Conservation (phyloP, 73 alveolate genomes). For the Stentor coeruleus region DNA sequence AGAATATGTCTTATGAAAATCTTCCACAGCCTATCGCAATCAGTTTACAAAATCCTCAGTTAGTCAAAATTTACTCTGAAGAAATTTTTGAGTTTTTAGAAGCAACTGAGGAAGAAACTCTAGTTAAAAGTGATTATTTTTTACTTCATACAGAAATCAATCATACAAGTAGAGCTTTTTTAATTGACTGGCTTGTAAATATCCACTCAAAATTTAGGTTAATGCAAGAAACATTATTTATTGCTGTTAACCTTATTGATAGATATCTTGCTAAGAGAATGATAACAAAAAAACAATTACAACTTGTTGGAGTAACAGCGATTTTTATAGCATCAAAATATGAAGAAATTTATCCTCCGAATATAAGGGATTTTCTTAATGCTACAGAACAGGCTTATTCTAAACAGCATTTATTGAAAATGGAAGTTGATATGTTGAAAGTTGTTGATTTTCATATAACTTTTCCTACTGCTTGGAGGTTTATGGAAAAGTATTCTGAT, state of each 20-base stretch:
- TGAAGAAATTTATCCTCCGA: neutral
- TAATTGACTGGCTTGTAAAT: neutral
- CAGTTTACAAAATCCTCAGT: constrained; percentile 42
- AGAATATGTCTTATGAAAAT: no score
- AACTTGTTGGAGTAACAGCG: neutral
- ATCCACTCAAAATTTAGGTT: neutral
- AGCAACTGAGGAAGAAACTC: constrained; percentile 32
- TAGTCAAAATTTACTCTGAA: constrained; percentile 38
- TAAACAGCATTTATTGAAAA: neutral
- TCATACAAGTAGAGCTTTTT: neutral
- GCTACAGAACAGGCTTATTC: neutral
- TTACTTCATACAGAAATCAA: neutral
- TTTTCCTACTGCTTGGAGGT: neutral
- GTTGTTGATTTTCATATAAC: neutral
- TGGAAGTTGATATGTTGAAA: neutral
- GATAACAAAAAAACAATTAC: neutral
- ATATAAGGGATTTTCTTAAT: neutral
- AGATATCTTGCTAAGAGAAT: neutral
- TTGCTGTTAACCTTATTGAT: neutral
- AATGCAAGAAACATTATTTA: neutral
- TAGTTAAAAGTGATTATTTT: constrained; percentile 30
- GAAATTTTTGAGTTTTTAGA: constrained; percentile 34
- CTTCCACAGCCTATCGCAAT: no score
- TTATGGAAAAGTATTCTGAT: neutral
- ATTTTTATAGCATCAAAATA: neutral